Evolutionary conservation across 2,329 filamentous ascomycete species (phyloP), one percentile per base, ranked within the genome.

Genomic region (Fusarium sp.): DNA sequence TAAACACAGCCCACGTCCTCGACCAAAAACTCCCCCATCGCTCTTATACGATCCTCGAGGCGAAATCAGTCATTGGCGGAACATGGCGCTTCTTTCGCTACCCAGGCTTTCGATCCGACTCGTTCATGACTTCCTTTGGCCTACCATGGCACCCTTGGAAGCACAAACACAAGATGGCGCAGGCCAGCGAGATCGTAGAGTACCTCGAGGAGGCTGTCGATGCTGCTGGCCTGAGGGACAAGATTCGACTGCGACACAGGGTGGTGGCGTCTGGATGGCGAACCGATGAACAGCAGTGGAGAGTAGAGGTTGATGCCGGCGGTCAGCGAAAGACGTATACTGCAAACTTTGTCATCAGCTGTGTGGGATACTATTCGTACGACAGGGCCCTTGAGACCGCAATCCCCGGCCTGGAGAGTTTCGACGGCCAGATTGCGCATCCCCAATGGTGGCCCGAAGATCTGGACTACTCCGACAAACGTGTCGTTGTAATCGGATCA

Each of bases 51-150:
- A 84, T 94, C 42, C 82, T 94, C 38, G 91, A 94, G 72, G 82
- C 80, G 4, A 85, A 89, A 49, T 75, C 82, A 52, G 78, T 82
- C 37, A 78, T 93, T 9, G 91, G 90, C 11, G 91, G 91, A 25
- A 94, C 91, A 13, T 94, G 91, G 91, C 84, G 85, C 66, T 83
- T 92, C 51, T 94, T 92, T 80, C 85, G 83, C 39, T 93, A 92
- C 70, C 90, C 90, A 0, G 88, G 90, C 33, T 84, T 93, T 54
- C 84, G 87, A 33, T 88, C 85, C 36, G 87, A 90, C 70, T 88
- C 85, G 2, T 80, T 83, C 66, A 80, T 89, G 64, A 81, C 79
- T 50, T 79, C 84, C 1, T 89, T 88, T 54, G 85, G 86, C 41
- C 89, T 93, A 60, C 72, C 82, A 1, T 95, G 90, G 86, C 81